These are phyloP conservation scores for Sistotremastrum suecicum DNA, from an alignment of 768 basidiomycete genomes.

Conservation along the genomic window DNA sequence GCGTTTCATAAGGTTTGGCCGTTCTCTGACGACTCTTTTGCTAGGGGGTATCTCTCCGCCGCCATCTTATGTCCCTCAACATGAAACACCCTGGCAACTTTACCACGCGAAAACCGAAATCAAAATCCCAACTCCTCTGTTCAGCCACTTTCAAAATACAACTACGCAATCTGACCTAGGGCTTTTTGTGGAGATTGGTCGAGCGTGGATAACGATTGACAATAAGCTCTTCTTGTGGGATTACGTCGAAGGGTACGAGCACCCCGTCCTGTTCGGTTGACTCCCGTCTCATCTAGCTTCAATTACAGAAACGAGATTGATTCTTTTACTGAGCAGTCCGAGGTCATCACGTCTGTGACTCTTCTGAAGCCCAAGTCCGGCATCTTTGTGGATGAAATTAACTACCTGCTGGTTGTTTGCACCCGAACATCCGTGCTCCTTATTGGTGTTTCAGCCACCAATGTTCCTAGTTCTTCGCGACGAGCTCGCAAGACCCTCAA, in stretches of 20 bases:
- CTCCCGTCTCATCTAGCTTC: not conserved
- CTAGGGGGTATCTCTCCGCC: no score
- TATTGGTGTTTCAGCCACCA: constrained; percentile 58
- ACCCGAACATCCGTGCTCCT: constrained; percentile 74
- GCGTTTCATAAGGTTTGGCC: no score
- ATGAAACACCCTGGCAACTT: no score
- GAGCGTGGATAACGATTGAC: constrained; percentile 92
- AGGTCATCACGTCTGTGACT: constrained; percentile 80
- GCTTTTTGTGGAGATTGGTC: constrained; percentile 81
- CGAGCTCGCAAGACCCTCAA: constrained; percentile 55
- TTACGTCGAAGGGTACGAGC: constrained; percentile 76
- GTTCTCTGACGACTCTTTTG: no score
- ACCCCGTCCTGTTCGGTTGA: not conserved
- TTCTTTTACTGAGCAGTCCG: constrained; percentile 83
- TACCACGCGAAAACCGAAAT: no score
- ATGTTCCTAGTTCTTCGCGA: constrained; percentile 27
- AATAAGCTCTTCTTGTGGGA: constrained; percentile 95
- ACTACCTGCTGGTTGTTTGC: constrained; percentile 77
- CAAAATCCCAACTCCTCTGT: no score
- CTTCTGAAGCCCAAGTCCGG: constrained; percentile 74
- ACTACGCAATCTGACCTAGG: constrained; percentile 34
- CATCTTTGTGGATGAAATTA: constrained; percentile 89
- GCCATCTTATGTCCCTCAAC: no score
- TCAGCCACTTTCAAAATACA: no score
- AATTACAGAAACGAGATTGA: constrained; percentile 65